Conservation (phyloP, 805 yeast genomes). For the Scheffersomyces coipomensis region DNA sequence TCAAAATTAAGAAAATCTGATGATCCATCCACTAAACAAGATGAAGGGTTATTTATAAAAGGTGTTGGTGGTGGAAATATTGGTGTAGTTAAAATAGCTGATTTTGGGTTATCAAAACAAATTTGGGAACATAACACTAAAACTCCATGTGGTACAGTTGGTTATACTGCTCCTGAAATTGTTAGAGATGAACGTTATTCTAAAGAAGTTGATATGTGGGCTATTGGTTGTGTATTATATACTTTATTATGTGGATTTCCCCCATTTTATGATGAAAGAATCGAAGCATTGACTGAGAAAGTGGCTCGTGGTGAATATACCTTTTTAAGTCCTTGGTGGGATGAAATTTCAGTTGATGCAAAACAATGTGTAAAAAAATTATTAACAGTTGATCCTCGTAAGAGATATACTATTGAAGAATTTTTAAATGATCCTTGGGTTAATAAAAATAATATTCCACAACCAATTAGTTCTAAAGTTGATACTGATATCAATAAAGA, state of each 20-base stretch:
- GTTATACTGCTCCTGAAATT: slow-evolving; percentile 97
- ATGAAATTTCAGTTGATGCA: slow-evolving; percentile 68
- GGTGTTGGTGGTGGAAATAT: slow-evolving; percentile 92
- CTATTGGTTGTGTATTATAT: slow-evolving; percentile 92
- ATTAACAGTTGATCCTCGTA: slow-evolving; percentile 67
- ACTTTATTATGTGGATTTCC: slow-evolving; percentile 96
- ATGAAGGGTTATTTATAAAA: slow-evolving; percentile 82
- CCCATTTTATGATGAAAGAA: slow-evolving; percentile 87
- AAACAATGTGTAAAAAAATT: slow-evolving; percentile 66
- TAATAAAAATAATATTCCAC: slow-evolving; percentile 11
- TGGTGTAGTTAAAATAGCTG: slow-evolving; percentile 88
- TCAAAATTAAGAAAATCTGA: slow-evolving; percentile 57
- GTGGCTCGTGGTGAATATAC: slow-evolving; percentile 79
- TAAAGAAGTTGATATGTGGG: slow-evolving; percentile 98
- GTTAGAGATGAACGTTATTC: slow-evolving; percentile 92
- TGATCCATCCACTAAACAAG: slow-evolving; percentile 66
- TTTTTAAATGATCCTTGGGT: slow-evolving; percentile 80
- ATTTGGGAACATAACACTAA: slow-evolving; percentile 85
- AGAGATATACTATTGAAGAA: slow-evolving; percentile 69
- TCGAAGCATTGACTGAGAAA: slow-evolving; percentile 70
- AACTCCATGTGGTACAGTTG: slow-evolving; percentile 99
- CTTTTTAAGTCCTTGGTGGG: slow-evolving; percentile 87
- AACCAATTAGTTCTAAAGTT: slow-evolving; percentile 12
- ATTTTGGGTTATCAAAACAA: slow-evolving; percentile 91
- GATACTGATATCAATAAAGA: background rate